Percentiles rank a stretch among this genome's conserved stretches.
These are phyloP conservation scores for Conoideocrella luteorostrata DNA, from an alignment of 2,329 filamentous ascomycete genomes.

Conservation along the genomic window DNA sequence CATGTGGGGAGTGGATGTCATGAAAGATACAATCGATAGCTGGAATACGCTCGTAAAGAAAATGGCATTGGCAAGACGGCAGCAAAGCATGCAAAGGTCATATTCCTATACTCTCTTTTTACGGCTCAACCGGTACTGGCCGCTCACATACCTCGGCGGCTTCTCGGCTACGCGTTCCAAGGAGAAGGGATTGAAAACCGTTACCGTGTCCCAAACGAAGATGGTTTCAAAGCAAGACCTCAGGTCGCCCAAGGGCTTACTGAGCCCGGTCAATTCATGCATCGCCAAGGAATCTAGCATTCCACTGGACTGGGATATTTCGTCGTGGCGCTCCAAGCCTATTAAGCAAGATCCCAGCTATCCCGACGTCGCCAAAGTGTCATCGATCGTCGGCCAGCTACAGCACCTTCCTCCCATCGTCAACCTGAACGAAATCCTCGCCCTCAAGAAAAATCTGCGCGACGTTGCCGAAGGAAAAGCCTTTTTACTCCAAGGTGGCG, in stretches of 20 bases:
- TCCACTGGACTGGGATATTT: slow-evolving; percentile 57
- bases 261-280: no score
- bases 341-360: slow-evolving; percentile 73
- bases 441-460: slow-evolving; percentile 68
- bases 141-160: no score
- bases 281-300: no score
- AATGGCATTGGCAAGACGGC: no score
- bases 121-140: no score
- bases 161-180: no score
- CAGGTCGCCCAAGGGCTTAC: no score
- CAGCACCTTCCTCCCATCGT: slow-evolving; percentile 68
- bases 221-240: no score
- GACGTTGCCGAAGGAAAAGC: slow-evolving; percentile 88
- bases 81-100: no score
- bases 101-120: no score
- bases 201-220: no score
- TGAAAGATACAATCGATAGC: background rate
- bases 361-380: slow-evolving; percentile 52
- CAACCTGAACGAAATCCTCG: slow-evolving; percentile 72
- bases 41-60: background rate
- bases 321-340: slow-evolving; percentile 70
- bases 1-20: background rate
- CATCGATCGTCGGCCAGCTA: slow-evolving; percentile 58
- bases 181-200: no score
- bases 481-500: slow-evolving; percentile 91